These are phyloP conservation scores for Collybiopsis confluens DNA, from an alignment of 768 basidiomycete species.

Conservation along the genomic window DNA sequence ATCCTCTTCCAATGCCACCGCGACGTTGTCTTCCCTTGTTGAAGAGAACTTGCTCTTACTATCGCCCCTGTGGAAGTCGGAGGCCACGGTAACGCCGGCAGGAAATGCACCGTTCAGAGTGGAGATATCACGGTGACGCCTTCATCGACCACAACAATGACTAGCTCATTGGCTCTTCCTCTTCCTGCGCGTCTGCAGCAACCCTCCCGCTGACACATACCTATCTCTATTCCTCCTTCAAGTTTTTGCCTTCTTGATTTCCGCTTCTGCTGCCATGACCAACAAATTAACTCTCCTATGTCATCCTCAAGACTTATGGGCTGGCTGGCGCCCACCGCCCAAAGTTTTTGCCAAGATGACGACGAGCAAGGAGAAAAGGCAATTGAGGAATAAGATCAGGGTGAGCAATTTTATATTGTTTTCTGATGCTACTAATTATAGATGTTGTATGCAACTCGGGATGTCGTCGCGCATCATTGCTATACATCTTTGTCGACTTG, in stretches of 20 bases:
- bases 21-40: neutral
- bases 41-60: slow-evolving; percentile 36
- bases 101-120: slow-evolving; percentile 66
- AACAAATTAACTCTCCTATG: slow-evolving; percentile 32
- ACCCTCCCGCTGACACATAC: slow-evolving; percentile 1
- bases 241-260: neutral
- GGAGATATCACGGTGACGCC: slow-evolving; percentile 67
- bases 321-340: slow-evolving; percentile 82
- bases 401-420: slow-evolving; percentile 70
- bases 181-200: slow-evolving; percentile 6
- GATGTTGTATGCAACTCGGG: slow-evolving; percentile 90
- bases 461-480: no score
- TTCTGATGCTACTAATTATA: slow-evolving; percentile 18
- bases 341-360: slow-evolving; percentile 96
- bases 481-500: slow-evolving; percentile 24
- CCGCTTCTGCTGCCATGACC: slow-evolving; percentile 8
- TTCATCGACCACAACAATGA: slow-evolving; percentile 16
- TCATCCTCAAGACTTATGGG: slow-evolving; percentile 40
- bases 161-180: slow-evolving; percentile 1
- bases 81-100: slow-evolving; percentile 50
- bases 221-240: neutral
- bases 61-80: slow-evolving; percentile 53
- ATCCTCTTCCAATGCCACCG: neutral
- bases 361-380: slow-evolving; percentile 93
- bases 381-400: slow-evolving; percentile 94